Evolutionary conservation across 2,329 filamentous ascomycete species (phyloP).

Genomic region (Zopfia rhizophila): DNA sequence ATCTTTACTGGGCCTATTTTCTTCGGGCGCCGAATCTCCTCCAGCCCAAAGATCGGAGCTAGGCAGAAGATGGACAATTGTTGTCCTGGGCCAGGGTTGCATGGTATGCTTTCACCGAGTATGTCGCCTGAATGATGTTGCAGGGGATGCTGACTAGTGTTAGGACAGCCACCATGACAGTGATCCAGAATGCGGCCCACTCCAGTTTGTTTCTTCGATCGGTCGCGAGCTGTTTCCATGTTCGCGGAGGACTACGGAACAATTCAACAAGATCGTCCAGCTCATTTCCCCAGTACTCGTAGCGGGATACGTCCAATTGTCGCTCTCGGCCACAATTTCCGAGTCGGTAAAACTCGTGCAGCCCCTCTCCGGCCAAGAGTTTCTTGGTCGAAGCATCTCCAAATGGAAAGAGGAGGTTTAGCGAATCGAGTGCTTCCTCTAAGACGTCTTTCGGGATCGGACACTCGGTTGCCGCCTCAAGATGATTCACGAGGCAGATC

Average conservation of each 20-base stretch:
- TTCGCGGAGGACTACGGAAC: conserved; percentile 17
- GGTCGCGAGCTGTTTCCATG: conserved; percentile 22
- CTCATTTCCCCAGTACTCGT: conserved; percentile 21
- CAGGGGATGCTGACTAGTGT: conserved; percentile 25
- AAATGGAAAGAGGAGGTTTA: conserved; percentile 25
- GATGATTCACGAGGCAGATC: conserved; percentile 21
- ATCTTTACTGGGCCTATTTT: no score
- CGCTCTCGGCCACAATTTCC: conserved; percentile 10
- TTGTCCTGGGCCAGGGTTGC: conserved; percentile 15
- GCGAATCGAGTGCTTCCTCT: conserved; percentile 20
- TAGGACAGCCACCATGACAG: conserved; percentile 22
- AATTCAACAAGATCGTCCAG: conserved; percentile 17
- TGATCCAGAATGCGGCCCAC: conserved; percentile 25
- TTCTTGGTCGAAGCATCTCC: conserved; percentile 18
- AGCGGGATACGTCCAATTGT: conserved; percentile 14
- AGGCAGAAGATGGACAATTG: no score
- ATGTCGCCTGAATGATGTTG: conserved; percentile 24
- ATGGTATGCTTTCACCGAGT: conserved; percentile 24
- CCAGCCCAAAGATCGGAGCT: no score
- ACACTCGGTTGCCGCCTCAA: conserved; percentile 1
- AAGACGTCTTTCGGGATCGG: conserved; percentile 19
- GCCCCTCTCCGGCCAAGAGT: conserved; percentile 14
- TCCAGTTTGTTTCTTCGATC: conserved; percentile 26
- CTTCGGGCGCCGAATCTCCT: no score
- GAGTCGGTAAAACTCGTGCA: conserved; percentile 16